Conservation (phyloP, 768 basidiomycete species). For the Xerocomellus amylosporus region DNA sequence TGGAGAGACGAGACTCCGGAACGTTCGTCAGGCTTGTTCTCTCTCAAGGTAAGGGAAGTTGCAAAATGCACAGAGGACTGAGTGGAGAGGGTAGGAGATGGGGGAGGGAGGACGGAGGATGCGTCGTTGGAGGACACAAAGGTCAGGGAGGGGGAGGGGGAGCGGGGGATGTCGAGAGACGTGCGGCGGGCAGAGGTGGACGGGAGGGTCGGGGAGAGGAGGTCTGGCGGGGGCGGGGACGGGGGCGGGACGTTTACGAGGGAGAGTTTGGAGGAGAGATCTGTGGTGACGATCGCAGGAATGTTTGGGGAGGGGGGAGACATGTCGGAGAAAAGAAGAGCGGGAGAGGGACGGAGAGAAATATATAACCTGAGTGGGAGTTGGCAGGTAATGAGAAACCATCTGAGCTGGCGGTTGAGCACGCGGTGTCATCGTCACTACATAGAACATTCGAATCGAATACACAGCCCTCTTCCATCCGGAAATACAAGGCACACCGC, state of each 20-base stretch:
- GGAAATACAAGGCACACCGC: conserved; percentile 8
- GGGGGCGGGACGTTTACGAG: conserved; percentile 8
- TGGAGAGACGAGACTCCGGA: conserved; percentile 51
- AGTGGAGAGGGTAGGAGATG: conserved; percentile 74
- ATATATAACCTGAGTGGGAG: conserved; percentile 11
- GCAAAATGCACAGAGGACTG: conserved; percentile 60
- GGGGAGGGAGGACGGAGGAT: conserved; percentile 45
- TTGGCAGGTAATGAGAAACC: too few relatives aligned
- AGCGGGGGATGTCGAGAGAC: conserved; percentile 33
- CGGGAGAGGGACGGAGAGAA: neutral
- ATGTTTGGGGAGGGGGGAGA: conserved; percentile 21
- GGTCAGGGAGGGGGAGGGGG: conserved; percentile 30
- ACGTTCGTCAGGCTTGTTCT: conserved; percentile 62
- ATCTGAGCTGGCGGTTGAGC: too few relatives aligned
- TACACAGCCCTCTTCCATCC: conserved; percentile 28
- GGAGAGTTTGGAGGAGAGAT: conserved; percentile 33
- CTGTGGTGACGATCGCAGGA: conserved; percentile 36
- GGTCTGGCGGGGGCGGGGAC: conserved; percentile 1
- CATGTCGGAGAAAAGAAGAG: conserved; percentile 13
- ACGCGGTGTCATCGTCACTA: too few relatives aligned
- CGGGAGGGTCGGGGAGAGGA: conserved; percentile 23
- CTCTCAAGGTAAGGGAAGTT: conserved; percentile 56
- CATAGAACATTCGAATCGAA: conserved; percentile 29
- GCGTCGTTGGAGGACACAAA: conserved; percentile 43
- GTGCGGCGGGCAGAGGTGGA: conserved; percentile 5